Evolutionary conservation across 495 filamentous ascomycete species (phyloP).

Genomic region (Aspergillus panamensis): DNA sequence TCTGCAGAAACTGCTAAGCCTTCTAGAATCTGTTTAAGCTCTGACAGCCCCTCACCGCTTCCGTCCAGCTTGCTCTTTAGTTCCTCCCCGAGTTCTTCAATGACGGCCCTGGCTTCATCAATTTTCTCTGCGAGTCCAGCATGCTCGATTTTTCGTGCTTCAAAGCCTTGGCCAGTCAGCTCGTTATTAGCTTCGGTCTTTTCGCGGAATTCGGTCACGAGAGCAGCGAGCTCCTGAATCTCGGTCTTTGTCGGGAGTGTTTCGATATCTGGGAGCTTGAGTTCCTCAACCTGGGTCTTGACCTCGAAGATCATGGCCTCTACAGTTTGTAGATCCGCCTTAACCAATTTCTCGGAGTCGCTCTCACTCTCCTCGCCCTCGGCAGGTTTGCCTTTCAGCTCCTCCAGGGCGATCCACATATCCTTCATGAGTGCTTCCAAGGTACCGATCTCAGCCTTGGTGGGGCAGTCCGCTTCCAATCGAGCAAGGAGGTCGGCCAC

Average conservation of each 20-base stretch:
- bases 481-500: slow-evolving; percentile 56
- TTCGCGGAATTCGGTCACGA: slow-evolving; percentile 68
- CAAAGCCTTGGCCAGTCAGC: slow-evolving; percentile 71
- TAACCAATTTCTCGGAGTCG: slow-evolving; percentile 63
- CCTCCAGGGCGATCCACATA: slow-evolving; percentile 67
- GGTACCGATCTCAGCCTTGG: slow-evolving; percentile 72
- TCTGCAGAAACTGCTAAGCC: slow-evolving; percentile 58
- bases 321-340: slow-evolving; percentile 73
- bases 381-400: slow-evolving; percentile 60
- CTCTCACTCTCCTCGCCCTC: slow-evolving; percentile 60
- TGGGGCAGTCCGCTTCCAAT: slow-evolving; percentile 59
- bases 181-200: slow-evolving; percentile 66
- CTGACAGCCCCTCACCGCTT: slow-evolving; percentile 51
- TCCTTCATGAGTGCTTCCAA: slow-evolving; percentile 74
- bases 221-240: slow-evolving; percentile 59
- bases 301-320: slow-evolving; percentile 76
- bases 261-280: slow-evolving; percentile 62
- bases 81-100: slow-evolving; percentile 62
- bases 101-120: slow-evolving; percentile 52
- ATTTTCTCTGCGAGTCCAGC: slow-evolving; percentile 57
- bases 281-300: slow-evolving; percentile 69
- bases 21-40: slow-evolving; percentile 59
- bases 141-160: slow-evolving; percentile 68
- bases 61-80: slow-evolving; percentile 60
- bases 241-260: slow-evolving; percentile 60